Percentiles rank a stretch among this genome's conserved stretches.
phyloP scores from a whole-genome alignment of 345 rosid species.

The Salix koriyanagi region DNA sequence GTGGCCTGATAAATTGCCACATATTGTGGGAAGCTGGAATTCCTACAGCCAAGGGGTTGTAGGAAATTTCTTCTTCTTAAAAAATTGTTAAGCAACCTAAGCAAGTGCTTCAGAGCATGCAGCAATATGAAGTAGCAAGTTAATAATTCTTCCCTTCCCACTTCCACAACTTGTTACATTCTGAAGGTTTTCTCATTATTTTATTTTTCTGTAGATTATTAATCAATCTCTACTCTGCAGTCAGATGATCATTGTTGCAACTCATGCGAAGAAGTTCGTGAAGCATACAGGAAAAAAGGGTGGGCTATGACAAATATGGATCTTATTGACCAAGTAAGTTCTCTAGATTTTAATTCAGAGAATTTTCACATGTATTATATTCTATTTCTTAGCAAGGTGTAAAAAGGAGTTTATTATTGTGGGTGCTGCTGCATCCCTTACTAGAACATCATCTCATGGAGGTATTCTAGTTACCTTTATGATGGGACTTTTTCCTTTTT shows the following conservation, averaged over 20 bases:
- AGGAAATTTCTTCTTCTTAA: background rate
- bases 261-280: conserved; percentile 30
- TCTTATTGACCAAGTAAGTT: conserved; percentile 29
- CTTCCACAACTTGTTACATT: background rate
- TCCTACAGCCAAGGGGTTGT: background rate
- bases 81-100: background rate
- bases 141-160: background rate
- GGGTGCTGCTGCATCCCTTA: background rate
- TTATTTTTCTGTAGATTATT: background rate
- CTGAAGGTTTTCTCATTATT: background rate
- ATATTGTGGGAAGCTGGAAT: background rate
- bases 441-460: too few relatives aligned
- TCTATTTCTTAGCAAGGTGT: background rate
- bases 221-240: conserved; percentile 10
- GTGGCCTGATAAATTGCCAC: background rate
- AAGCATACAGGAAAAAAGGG: conserved; percentile 29
- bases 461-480: background rate
- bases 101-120: background rate
- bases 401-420: background rate
- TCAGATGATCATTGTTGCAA: conserved; percentile 33
- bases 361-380: background rate
- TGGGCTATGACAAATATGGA: conserved; percentile 27
- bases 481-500: background rate
- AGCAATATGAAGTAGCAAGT: background rate
- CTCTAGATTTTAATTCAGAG: background rate